These are phyloP conservation scores for Pleurozium schreberi DNA, from an alignment of 225 moss, liverwort and hornwort species.

Conservation along the genomic window DNA sequence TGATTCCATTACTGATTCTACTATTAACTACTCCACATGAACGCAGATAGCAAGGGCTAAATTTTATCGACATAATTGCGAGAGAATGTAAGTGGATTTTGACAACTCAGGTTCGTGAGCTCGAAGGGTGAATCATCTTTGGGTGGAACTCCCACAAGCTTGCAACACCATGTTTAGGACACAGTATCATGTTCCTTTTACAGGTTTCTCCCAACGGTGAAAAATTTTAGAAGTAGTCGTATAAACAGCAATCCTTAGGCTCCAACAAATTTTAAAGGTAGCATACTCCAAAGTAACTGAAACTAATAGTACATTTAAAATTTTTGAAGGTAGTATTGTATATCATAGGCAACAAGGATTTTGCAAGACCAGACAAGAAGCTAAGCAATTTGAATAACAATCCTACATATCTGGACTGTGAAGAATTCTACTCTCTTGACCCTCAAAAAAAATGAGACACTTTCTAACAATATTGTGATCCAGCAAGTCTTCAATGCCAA, in stretches of 20 bases:
- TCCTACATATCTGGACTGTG: background rate
- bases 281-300: background rate
- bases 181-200: background rate
- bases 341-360: background rate
- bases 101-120: background rate
- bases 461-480: background rate
- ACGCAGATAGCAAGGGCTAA: background rate
- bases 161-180: too few relatives aligned
- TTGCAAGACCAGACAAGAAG: background rate
- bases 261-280: background rate
- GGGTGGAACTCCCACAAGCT: too few relatives aligned
- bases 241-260: background rate
- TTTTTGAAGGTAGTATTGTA: background rate
- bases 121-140: background rate
- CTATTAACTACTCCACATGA: background rate
- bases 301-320: background rate
- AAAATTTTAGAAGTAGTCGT: background rate
- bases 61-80: background rate
- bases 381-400: background rate
- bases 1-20: too few relatives aligned
- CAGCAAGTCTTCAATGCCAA: background rate
- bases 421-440: background rate
- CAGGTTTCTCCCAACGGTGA: fast-evolving
- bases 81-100: background rate
- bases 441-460: background rate